phyloP scores from a whole-genome alignment of 129 eudicot species.

The Apium graveolens region DNA sequence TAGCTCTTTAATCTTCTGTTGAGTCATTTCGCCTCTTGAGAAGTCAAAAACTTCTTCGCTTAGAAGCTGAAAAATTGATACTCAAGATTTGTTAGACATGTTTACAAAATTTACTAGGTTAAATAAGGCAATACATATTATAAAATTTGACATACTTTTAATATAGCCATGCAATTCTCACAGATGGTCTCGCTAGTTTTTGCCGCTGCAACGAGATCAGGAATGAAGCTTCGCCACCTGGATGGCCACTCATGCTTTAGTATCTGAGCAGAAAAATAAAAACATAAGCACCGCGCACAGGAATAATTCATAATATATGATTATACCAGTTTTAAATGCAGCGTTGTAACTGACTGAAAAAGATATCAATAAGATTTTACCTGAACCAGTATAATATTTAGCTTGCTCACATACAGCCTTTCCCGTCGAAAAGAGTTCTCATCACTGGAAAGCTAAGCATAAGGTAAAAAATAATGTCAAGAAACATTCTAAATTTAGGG shows the following conservation, averaged over 20 bases:
- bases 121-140: not conserved
- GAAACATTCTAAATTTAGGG: no score
- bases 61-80: conserved; percentile 44
- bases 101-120: not conserved
- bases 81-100: conserved; percentile 1
- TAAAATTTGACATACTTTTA: conserved; percentile 46
- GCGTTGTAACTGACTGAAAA: not conserved
- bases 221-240: conserved; percentile 85
- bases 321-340: not conserved
- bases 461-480: not conserved
- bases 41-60: conserved; percentile 99
- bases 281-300: not conserved
- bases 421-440: conserved; percentile 86
- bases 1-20: conserved; percentile 89
- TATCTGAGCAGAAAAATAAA: conserved; percentile 35
- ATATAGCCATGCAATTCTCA: conserved; percentile 97
- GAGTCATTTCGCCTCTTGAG: conserved; percentile 99
- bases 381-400: conserved; percentile 94
- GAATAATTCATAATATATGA: not conserved
- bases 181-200: conserved; percentile 93
- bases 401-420: conserved; percentile 85
- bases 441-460: conserved; percentile 74
- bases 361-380: conserved; percentile 22
- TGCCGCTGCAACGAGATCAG: conserved; percentile 93
- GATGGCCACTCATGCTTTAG: conserved; percentile 99